These are phyloP conservation scores for Plasmopara viticola DNA, from an alignment of 352 stramenopile species.

Conservation along the genomic window DNA sequence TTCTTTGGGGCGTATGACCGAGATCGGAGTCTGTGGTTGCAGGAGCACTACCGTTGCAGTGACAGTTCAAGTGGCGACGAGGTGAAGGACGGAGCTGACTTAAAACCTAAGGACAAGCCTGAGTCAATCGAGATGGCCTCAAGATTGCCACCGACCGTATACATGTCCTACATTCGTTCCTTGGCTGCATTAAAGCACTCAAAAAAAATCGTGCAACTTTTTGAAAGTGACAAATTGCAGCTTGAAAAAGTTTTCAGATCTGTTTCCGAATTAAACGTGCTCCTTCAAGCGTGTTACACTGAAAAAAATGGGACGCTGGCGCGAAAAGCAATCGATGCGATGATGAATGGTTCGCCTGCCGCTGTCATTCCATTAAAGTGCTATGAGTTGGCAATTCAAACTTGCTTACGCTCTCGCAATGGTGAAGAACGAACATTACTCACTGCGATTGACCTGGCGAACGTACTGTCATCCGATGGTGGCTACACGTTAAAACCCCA, in stretches of 20 bases:
- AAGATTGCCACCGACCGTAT: slow-evolving; percentile 12
- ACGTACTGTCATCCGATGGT: slow-evolving; percentile 23
- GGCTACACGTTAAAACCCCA: slow-evolving; percentile 38
- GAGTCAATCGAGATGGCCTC: slow-evolving; percentile 11
- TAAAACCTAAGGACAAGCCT: neutral
- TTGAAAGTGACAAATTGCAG: slow-evolving; percentile 19
- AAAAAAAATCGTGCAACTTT: slow-evolving; percentile 27
- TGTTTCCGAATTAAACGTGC: slow-evolving; percentile 21
- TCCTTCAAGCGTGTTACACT: slow-evolving; percentile 25
- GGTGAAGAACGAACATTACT: slow-evolving; percentile 23
- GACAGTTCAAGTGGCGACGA: neutral
- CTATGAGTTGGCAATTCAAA: slow-evolving; percentile 33
- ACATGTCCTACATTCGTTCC: slow-evolving; percentile 27
- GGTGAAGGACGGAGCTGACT: neutral
- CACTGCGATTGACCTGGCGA: slow-evolving; percentile 33
- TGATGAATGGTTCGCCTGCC: slow-evolving; percentile 16
- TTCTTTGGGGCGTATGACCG: slow-evolving; percentile 34
- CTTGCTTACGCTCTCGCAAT: slow-evolving; percentile 27
- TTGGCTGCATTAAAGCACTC: slow-evolving; percentile 20
- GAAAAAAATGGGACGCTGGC: slow-evolving; percentile 31
- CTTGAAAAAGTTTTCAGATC: slow-evolving; percentile 23
- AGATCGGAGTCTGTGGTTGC: slow-evolving; percentile 28
- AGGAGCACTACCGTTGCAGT: slow-evolving; percentile 20
- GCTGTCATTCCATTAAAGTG: slow-evolving; percentile 26
- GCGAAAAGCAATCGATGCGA: slow-evolving; percentile 25